These are phyloP conservation scores for Orbilia oligospora DNA, from an alignment of 2,329 filamentous ascomycete genomes.

Conservation along the genomic window DNA sequence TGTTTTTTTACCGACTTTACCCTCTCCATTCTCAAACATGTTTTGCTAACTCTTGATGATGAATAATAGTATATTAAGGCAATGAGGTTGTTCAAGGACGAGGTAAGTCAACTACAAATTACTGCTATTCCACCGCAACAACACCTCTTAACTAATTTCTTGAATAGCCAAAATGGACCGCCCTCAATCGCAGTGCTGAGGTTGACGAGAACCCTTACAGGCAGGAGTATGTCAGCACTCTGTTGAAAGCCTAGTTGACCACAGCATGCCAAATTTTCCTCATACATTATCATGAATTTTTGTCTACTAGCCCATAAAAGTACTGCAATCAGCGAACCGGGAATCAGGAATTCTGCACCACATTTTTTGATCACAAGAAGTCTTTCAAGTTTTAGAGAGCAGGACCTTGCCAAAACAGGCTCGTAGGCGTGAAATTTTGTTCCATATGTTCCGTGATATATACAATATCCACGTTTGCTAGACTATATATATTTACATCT, in stretches of 20 bases:
- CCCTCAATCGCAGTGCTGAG: slow-evolving; percentile 83
- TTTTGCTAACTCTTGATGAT: slow-evolving; percentile 8
- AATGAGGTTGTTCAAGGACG: slow-evolving; percentile 97
- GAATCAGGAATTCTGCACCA: slow-evolving; percentile 11
- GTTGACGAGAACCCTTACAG: slow-evolving; percentile 84
- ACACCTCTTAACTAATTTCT: neutral
- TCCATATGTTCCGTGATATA: neutral
- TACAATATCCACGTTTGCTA: neutral
- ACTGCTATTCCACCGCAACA: neutral
- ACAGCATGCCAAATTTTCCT: neutral
- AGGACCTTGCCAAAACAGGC: neutral
- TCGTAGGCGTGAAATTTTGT: too few relatives aligned
- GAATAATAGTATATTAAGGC: slow-evolving; percentile 86
- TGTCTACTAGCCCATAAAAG: neutral
- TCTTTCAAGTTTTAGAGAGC: too few relatives aligned
- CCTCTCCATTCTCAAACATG: slow-evolving; percentile 7
- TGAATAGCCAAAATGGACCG: slow-evolving; percentile 88
- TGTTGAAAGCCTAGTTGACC: slow-evolving; percentile 39
- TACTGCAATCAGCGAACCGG: neutral
- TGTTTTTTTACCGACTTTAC: slow-evolving; percentile 68
- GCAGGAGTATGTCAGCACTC: slow-evolving; percentile 77
- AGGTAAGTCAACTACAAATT: slow-evolving; percentile 66
- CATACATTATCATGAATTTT: neutral
- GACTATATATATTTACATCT: slow-evolving; percentile 3
- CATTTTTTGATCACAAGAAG: neutral